phyloP scores from a whole-genome alignment of 2,329 filamentous ascomycete genomes.

The Penicillium digitatum region DNA sequence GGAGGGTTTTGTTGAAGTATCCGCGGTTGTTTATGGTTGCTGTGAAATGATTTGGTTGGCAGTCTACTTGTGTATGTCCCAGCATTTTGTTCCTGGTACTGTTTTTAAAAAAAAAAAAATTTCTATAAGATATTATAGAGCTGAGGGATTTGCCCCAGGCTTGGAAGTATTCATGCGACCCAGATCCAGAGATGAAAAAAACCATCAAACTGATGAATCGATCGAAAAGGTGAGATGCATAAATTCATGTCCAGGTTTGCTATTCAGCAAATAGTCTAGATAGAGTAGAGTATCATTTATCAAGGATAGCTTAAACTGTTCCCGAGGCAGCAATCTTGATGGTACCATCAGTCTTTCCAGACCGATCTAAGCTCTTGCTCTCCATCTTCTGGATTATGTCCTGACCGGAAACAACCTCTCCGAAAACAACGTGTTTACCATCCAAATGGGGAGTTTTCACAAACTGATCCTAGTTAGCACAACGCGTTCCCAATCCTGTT shows the following conservation, averaged over 20 bases:
- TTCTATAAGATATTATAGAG: too few species aligned
- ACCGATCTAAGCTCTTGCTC: constrained; percentile 17
- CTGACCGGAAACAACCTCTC: constrained; percentile 52
- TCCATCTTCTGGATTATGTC: constrained; percentile 55
- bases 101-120: too few species aligned
- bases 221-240: not conserved
- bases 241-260: not conserved
- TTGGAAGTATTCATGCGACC: not conserved
- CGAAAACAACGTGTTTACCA: constrained; percentile 63
- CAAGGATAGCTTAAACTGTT: not conserved
- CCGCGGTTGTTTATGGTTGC: constrained; percentile 56
- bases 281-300: not conserved
- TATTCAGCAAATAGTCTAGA: not conserved
- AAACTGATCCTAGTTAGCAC: constrained; percentile 6
- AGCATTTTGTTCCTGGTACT: not conserved
- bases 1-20: constrained; percentile 54
- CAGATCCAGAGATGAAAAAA: not conserved
- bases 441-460: constrained; percentile 59
- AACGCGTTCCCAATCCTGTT: not conserved
- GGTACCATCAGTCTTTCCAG: constrained; percentile 5
- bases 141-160: fast-evolving
- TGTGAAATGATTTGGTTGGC: constrained; percentile 16
- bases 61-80: not conserved
- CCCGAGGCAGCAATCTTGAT: constrained; percentile 10
- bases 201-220: not conserved